Percentiles rank a stretch among this genome's conserved stretches.
Conservation (phyloP, 129 eudicot genomes). For the Sambucus nigra region DNA sequence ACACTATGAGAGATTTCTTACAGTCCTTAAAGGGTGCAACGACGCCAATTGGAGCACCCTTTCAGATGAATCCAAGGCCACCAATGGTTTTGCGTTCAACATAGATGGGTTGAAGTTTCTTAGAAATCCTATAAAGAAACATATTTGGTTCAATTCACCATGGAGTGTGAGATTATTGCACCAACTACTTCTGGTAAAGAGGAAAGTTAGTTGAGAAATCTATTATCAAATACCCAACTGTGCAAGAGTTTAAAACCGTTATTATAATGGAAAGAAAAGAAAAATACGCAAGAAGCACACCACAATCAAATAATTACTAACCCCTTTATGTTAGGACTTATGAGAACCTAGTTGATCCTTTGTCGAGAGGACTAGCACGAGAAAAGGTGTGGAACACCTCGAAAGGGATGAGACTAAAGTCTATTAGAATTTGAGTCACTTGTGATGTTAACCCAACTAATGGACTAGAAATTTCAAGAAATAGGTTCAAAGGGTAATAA, state of each 20-base stretch:
- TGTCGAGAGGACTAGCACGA: conserved; percentile 1
- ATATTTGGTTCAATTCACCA: not conserved
- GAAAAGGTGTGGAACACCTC: not conserved
- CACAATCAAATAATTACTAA: not conserved
- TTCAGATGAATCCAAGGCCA: not conserved
- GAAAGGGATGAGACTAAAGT: not conserved
- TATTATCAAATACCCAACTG: not conserved
- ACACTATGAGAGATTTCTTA: not conserved
- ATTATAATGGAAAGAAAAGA: not conserved
- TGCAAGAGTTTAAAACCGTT: not conserved
- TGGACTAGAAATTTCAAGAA: not conserved
- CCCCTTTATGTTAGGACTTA: not conserved
- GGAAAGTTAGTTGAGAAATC: not conserved
- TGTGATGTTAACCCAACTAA: not conserved
- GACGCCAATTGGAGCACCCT: not conserved
- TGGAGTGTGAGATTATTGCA: conserved; percentile 3
- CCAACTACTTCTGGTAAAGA: not conserved
- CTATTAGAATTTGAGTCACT: not conserved
- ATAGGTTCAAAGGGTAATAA: not conserved
- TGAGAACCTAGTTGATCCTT: not conserved
- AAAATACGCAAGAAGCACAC: not conserved
- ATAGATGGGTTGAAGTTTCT: not conserved
- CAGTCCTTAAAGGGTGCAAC: not conserved
- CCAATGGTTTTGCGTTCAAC: not conserved
- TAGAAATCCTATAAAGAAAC: not conserved